These are phyloP conservation scores for Hyaloscypha bicolor DNA, from an alignment of 495 filamentous ascomycete genomes.

Conservation along the genomic window DNA sequence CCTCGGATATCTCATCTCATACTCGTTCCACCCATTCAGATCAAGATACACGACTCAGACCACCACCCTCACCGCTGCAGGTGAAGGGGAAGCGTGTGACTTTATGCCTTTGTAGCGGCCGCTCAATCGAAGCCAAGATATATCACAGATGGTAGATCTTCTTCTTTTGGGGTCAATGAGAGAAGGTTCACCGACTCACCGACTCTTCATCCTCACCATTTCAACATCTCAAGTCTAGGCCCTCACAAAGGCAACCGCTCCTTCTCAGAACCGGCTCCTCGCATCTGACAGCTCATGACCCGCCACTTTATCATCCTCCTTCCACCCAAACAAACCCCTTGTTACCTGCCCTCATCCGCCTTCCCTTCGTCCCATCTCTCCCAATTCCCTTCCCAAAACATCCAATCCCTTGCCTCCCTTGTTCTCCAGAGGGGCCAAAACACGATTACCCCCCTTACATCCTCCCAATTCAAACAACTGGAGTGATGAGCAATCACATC, in stretches of 20 bases:
- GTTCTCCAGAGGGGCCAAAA: not conserved
- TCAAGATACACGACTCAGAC: constrained; percentile 13
- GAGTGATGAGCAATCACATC: no score
- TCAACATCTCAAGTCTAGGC: not conserved
- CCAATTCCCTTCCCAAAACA: not conserved
- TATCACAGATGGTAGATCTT: not conserved
- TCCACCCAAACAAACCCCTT: not conserved
- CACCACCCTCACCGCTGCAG: not conserved
- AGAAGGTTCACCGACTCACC: not conserved
- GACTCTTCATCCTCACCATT: no score
- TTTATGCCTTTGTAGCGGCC: not conserved
- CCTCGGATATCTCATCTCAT: constrained; percentile 17
- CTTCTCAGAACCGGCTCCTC: not conserved
- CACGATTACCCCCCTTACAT: not conserved
- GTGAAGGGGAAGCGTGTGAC: not conserved
- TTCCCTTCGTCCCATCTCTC: not conserved
- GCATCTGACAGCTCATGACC: constrained; percentile 6
- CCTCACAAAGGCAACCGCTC: not conserved
- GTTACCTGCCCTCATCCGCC: not conserved
- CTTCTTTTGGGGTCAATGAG: not conserved
- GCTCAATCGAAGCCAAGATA: not conserved
- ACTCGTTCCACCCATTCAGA: constrained; percentile 7
- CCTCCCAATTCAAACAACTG: not conserved
- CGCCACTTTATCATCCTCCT: not conserved
- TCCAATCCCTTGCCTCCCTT: no score